phyloP scores from a whole-genome alignment of 2,329 filamentous ascomycete species.

The Emmonsia crescens region DNA sequence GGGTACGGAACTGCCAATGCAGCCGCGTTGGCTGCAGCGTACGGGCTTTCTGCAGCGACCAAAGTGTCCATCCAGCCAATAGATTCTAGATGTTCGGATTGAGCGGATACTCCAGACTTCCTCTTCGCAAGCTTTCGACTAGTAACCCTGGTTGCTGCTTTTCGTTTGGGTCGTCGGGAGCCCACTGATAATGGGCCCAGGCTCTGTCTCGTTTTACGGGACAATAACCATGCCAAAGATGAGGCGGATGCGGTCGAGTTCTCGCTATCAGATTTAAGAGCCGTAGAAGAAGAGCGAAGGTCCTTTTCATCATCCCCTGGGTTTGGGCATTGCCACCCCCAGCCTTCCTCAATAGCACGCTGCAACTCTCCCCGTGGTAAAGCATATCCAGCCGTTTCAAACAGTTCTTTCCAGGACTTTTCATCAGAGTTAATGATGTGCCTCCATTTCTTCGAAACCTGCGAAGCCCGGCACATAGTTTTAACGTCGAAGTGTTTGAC shows the following conservation, averaged over 20 bases:
- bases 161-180: constrained; percentile 34
- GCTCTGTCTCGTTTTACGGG: constrained; percentile 17
- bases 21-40: constrained; percentile 71
- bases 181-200: constrained; percentile 14
- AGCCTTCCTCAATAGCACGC: constrained; percentile 78
- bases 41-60: constrained; percentile 61
- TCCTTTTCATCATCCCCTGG: constrained; percentile 68
- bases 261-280: constrained; percentile 32
- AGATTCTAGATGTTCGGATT: constrained; percentile 32
- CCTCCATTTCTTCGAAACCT: constrained; percentile 91
- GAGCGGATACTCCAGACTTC: constrained; percentile 33
- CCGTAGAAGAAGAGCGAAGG: constrained; percentile 48
- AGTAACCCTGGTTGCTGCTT: constrained; percentile 35
- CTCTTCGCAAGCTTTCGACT: constrained; percentile 47
- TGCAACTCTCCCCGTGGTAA: constrained; percentile 74
- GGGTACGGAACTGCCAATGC: constrained; percentile 71
- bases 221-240: constrained; percentile 15
- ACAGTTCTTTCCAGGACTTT: constrained; percentile 86
- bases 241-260: constrained; percentile 14
- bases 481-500: constrained; percentile 74
- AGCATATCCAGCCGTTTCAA: constrained; percentile 72
- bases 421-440: constrained; percentile 86
- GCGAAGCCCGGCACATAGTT: constrained; percentile 80
- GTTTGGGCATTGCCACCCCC: constrained; percentile 91
- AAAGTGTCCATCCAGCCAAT: constrained; percentile 38